phyloP scores from a whole-genome alignment of 75 land plant genomes.

The Cryptomeria japonica region DNA sequence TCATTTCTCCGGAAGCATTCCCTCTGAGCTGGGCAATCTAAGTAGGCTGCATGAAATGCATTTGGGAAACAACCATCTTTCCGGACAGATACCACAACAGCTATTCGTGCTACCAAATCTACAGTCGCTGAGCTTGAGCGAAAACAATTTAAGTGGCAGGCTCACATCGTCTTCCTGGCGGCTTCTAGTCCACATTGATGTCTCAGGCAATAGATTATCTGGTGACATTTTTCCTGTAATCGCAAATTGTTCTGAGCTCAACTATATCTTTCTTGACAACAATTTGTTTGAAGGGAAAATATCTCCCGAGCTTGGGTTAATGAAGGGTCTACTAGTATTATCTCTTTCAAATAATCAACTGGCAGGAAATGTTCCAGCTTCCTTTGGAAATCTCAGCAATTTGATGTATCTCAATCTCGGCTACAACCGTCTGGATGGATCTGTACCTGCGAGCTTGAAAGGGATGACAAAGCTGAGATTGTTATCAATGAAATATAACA shows the following conservation, averaged over 20 bases:
- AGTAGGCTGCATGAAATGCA: constrained; percentile 38
- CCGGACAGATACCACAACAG: constrained; percentile 55
- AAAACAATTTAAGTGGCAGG: constrained; percentile 45
- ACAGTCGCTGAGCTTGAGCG: constrained; percentile 41
- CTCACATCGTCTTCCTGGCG: constrained; percentile 47
- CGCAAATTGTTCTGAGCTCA: constrained; percentile 40
- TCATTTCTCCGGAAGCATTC: constrained; percentile 62
- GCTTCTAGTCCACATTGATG: constrained; percentile 38
- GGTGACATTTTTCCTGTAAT: constrained; percentile 61
- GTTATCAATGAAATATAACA: constrained; percentile 43
- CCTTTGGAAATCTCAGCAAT: constrained; percentile 37
- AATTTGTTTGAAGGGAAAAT: constrained; percentile 54
- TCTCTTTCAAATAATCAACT: constrained; percentile 54
- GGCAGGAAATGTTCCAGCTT: constrained; percentile 39
- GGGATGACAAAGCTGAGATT: constrained; percentile 30
- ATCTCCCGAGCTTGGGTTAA: constrained; percentile 35
- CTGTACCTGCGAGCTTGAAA: constrained; percentile 32
- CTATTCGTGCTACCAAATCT: constrained; percentile 37
- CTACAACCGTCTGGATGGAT: constrained; percentile 47
- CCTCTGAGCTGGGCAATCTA: constrained; percentile 45
- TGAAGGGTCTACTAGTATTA: constrained; percentile 35
- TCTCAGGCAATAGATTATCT: constrained; percentile 44
- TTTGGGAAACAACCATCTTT: constrained; percentile 54
- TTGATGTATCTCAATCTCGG: constrained; percentile 51
- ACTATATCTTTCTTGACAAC: constrained; percentile 26